These are phyloP conservation scores for Chrysanthemum seticuspe DNA, from an alignment of 129 eudicot species.

Conservation along the genomic window DNA sequence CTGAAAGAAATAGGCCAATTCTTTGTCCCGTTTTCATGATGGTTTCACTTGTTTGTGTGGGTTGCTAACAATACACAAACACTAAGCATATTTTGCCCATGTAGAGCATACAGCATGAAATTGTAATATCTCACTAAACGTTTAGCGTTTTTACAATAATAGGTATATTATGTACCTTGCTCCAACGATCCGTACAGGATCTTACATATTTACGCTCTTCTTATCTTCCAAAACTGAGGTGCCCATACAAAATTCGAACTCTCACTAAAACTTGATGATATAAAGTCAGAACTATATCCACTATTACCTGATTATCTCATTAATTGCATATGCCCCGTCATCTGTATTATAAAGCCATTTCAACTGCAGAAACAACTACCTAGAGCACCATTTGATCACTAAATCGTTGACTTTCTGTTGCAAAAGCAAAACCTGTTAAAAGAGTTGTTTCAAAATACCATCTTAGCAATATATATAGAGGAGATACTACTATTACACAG, in stretches of 20 bases:
- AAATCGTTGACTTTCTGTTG: constrained; percentile 5
- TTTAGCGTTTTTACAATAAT: constrained; percentile 7
- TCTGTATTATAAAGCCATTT: constrained; percentile 22
- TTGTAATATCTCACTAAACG: constrained; percentile 20
- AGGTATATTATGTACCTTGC: constrained; percentile 30
- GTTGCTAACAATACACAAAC: neutral
- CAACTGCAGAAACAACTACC: neutral
- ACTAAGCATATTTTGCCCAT: neutral
- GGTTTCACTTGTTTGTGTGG: neutral
- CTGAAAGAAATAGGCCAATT: neutral
- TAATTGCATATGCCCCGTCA: constrained; percentile 7
- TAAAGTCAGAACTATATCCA: constrained; percentile 13
- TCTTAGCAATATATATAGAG: no score
- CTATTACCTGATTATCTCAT: neutral
- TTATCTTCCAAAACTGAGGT: constrained; percentile 24
- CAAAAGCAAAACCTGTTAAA: constrained; percentile 29
- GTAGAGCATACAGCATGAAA: constrained; percentile 10
- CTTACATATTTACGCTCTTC: constrained; percentile 28
- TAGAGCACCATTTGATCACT: neutral
- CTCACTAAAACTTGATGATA: constrained; percentile 18
- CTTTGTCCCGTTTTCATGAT: neutral
- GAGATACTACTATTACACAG: no score
- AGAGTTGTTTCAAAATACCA: neutral
- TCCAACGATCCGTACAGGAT: constrained; percentile 27
- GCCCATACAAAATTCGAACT: constrained; percentile 14